Percentiles rank a stretch among this genome's conserved stretches.
Evolutionary conservation across 2,329 filamentous ascomycete genomes (phyloP).

Genomic region (Clonostachys rhizophaga): DNA sequence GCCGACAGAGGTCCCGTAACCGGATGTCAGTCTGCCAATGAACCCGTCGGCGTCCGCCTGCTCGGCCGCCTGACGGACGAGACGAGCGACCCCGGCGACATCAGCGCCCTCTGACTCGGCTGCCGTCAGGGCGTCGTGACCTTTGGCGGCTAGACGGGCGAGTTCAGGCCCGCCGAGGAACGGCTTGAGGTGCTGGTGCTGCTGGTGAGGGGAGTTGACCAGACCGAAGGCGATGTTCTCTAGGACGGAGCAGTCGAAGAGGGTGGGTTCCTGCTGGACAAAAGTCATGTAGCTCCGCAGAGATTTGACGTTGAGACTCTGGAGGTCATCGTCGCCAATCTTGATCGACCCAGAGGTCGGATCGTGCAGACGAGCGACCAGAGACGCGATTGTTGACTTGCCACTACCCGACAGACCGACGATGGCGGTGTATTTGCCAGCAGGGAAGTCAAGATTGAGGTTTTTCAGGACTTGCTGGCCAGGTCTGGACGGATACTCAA

Average conservation of each 20-base stretch:
- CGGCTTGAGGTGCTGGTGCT: constrained; percentile 33
- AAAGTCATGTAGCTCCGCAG: constrained; percentile 35
- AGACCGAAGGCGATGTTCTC: constrained; percentile 47
- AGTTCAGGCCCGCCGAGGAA: constrained; percentile 44
- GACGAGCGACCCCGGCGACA: constrained; percentile 41
- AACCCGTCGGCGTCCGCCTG: constrained; percentile 56
- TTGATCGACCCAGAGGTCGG: constrained; percentile 40
- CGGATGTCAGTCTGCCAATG: constrained; percentile 46
- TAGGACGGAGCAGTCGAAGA: constrained; percentile 39
- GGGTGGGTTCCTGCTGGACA: constrained; percentile 38
- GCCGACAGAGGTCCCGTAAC: constrained; percentile 50
- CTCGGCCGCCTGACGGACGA: constrained; percentile 44
- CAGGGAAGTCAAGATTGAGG: constrained; percentile 39
- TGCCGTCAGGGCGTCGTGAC: constrained; percentile 37
- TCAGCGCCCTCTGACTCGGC: constrained; percentile 35
- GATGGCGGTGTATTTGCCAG: constrained; percentile 46
- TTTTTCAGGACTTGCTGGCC: constrained; percentile 33
- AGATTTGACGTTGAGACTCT: constrained; percentile 37
- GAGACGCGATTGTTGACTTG: constrained; percentile 50
- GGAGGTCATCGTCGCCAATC: constrained; percentile 41
- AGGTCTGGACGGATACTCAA: constrained; percentile 37
- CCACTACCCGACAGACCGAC: constrained; percentile 55
- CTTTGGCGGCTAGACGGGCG: constrained; percentile 44
- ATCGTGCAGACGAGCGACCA: constrained; percentile 55
- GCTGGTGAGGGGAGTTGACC: constrained; percentile 32